Evolutionary conservation across 2,329 filamentous ascomycete species (phyloP).

Genomic region (Alternaria burnsii): DNA sequence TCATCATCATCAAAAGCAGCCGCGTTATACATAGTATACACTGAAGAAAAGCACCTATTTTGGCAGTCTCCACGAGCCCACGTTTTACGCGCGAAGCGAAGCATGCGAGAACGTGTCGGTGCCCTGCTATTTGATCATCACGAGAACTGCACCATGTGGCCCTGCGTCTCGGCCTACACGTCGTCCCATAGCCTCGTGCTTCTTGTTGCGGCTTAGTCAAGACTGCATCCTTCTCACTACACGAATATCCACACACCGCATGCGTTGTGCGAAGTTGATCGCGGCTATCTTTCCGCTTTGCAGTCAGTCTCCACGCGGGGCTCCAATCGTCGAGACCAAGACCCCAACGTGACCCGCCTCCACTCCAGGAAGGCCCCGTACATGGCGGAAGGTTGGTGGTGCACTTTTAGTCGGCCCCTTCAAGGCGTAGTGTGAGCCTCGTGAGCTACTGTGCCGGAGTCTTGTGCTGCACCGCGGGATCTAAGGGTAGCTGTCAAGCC

Average conservation of each 20-base stretch:
- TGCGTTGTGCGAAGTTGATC: slow-evolving; percentile 3
- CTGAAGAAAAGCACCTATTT: not conserved
- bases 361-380: slow-evolving; percentile 2
- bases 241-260: slow-evolving; percentile 1
- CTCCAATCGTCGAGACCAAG: slow-evolving; percentile 10
- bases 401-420: not conserved
- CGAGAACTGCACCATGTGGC: not conserved
- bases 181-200: not conserved
- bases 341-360: slow-evolving; percentile 10
- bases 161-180: not conserved
- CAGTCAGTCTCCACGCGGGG: slow-evolving; percentile 11
- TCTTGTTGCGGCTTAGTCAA: not conserved
- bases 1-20: not conserved
- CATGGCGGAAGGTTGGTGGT: not conserved
- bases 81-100: slow-evolving; percentile 4
- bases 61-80: not conserved
- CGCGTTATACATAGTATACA: not conserved
- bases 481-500: slow-evolving; percentile 2
- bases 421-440: not conserved
- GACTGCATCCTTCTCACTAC: not conserved
- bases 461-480: slow-evolving; percentile 1
- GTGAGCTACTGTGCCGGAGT: not conserved
- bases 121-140: not conserved
- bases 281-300: slow-evolving; percentile 13
- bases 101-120: slow-evolving; percentile 3